Percentiles rank a stretch among this genome's conserved stretches.
These are phyloP conservation scores for Globisporangium ultimum DNA, from an alignment of 352 stramenopile genomes.

Conservation along the genomic window DNA sequence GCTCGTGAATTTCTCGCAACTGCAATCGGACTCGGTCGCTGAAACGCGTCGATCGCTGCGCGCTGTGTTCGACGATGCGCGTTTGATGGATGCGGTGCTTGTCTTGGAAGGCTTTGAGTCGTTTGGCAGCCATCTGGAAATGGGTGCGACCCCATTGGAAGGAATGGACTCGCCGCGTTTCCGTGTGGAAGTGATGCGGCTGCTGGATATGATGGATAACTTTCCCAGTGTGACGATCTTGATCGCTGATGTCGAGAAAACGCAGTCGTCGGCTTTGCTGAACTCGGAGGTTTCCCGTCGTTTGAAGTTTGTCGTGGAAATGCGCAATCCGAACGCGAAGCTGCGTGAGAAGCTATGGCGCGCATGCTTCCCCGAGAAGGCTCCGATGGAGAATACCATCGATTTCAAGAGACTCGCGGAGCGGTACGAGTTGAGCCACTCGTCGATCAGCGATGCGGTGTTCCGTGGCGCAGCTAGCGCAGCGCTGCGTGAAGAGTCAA, in stretches of 20 bases:
- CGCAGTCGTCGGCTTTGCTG: slow-evolving; percentile 35
- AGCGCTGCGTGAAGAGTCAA: slow-evolving; percentile 53
- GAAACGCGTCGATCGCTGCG: slow-evolving; percentile 74
- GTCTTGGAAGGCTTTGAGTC: slow-evolving; percentile 87
- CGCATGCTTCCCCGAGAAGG: slow-evolving; percentile 70
- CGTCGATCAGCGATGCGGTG: slow-evolving; percentile 77
- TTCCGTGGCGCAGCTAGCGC: slow-evolving; percentile 77
- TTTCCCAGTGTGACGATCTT: slow-evolving; percentile 83
- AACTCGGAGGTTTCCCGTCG: slow-evolving; percentile 70
- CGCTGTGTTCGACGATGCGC: slow-evolving; percentile 82
- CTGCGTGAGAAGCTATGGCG: slow-evolving; percentile 73
- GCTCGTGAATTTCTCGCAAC: slow-evolving; percentile 74
- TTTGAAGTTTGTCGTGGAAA: slow-evolving; percentile 86
- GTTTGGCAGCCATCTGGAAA: slow-evolving; percentile 75
- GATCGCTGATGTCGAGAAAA: slow-evolving; percentile 62
- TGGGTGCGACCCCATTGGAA: slow-evolving; percentile 41
- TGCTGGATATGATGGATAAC: slow-evolving; percentile 74
- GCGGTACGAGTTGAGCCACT: slow-evolving; percentile 74
- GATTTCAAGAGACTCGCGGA: slow-evolving; percentile 72
- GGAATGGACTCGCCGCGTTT: slow-evolving; percentile 72
- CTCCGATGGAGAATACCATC: slow-evolving; percentile 52
- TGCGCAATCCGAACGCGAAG: slow-evolving; percentile 69
- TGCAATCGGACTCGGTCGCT: slow-evolving; percentile 69
- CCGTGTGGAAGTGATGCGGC: slow-evolving; percentile 66
- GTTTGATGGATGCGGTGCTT: slow-evolving; percentile 83